A percentile compares a stretch with the other conserved stretches of the same genome.
These are phyloP conservation scores for Lichtheimia ornata DNA, from an alignment of 371 early-diverging fungal genomes.

Conservation along the genomic window DNA sequence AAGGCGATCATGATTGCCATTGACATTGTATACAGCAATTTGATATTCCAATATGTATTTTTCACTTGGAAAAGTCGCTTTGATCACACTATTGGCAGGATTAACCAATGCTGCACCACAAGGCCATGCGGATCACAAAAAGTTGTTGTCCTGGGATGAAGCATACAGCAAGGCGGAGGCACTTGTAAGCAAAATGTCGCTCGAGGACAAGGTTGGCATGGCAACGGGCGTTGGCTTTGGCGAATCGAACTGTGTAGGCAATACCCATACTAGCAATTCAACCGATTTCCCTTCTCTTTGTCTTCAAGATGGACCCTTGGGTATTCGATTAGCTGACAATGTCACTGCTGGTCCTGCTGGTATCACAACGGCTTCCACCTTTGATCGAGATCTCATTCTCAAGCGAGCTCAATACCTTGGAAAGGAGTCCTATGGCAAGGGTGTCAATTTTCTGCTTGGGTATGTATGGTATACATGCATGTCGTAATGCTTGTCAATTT, in stretches of 20 bases:
- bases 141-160: conserved; percentile 30
- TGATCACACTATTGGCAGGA: not conserved
- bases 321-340: conserved; percentile 44
- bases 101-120: not conserved
- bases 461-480: conserved; percentile 30
- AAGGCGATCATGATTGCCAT: no score
- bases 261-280: conserved; percentile 29
- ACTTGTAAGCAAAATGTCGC: conserved; percentile 33
- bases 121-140: no score
- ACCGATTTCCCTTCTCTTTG: conserved; percentile 55
- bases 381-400: conserved; percentile 45
- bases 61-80: not conserved
- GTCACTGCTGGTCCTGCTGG: conserved; percentile 50
- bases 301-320: conserved; percentile 62
- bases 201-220: conserved; percentile 47
- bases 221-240: conserved; percentile 32
- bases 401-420: conserved; percentile 53
- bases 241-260: conserved; percentile 55
- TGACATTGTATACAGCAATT: no score
- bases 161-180: conserved; percentile 38
- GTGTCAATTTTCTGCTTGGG: conserved; percentile 52
- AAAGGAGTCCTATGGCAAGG: conserved; percentile 50
- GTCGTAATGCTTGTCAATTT: not conserved
- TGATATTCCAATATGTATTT: no score
- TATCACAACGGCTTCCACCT: conserved; percentile 56